Conservation (phyloP, 2,329 filamentous ascomycete species). For the Fusarium euwallaceae region DNA sequence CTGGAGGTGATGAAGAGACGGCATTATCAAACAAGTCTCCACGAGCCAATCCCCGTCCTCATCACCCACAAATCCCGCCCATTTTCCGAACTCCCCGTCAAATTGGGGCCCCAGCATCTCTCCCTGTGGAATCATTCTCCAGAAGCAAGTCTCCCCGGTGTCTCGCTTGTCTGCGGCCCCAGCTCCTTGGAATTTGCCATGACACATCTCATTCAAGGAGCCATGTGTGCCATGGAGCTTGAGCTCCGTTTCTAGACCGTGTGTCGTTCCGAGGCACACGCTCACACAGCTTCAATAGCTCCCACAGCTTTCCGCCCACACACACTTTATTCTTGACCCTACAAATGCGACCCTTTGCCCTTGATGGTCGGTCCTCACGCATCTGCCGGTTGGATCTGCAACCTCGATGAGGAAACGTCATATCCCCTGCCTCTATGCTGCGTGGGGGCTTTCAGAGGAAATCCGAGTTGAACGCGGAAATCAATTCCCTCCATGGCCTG, state of each 20-base stretch:
- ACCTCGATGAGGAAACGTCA: slow-evolving; percentile 38
- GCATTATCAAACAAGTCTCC: slow-evolving; percentile 30
- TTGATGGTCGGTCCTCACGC: slow-evolving; percentile 25
- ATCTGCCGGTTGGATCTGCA: slow-evolving; percentile 45
- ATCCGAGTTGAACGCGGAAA: slow-evolving; percentile 26
- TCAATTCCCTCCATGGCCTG: slow-evolving; percentile 29
- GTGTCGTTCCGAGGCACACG: slow-evolving; percentile 9
- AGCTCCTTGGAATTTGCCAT: slow-evolving; percentile 25
- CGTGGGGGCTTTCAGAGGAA: slow-evolving; percentile 32
- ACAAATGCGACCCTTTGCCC: slow-evolving; percentile 12
- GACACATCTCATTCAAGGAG: slow-evolving; percentile 30
- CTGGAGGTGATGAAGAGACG: slow-evolving; percentile 23
- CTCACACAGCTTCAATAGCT: slow-evolving; percentile 9
- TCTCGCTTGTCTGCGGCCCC: slow-evolving; percentile 38
- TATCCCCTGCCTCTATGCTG: slow-evolving; percentile 30
- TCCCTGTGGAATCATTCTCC: slow-evolving; percentile 15
- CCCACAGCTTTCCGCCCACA: slow-evolving; percentile 6
- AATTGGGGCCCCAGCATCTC: slow-evolving; percentile 32
- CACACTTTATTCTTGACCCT: slow-evolving; percentile 9
- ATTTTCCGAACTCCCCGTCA: slow-evolving; percentile 44
- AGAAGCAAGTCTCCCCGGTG: slow-evolving; percentile 41
- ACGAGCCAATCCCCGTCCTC: slow-evolving; percentile 24
- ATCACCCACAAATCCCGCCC: slow-evolving; percentile 11
- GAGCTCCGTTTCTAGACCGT: slow-evolving; percentile 2
- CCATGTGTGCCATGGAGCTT: background rate